Base-by-base conservation (phyloP, 768 basidiomycete species). In the Mycena indigotica region DNA sequence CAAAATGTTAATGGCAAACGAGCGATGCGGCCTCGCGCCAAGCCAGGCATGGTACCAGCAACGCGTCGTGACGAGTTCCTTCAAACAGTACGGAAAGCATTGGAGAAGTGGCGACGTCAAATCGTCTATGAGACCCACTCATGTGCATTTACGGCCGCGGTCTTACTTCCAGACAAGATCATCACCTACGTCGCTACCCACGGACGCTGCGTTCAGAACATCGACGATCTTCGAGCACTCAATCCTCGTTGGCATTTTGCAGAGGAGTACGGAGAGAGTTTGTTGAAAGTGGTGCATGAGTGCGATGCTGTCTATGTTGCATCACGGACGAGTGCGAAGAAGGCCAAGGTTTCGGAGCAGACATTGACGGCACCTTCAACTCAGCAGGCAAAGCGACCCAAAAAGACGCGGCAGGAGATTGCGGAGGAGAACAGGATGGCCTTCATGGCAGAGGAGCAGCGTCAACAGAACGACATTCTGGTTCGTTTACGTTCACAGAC, bases 141-240 rank as follows among this genome's bases (percentile, higher is more conserved):
- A 19, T 51, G 38, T 21, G 44, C 66, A 8, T 57, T 68, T 25
- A 62, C 64, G 4, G 49, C 48, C 21, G 39, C 6, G 0, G 52
- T 49, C 1, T 55, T 71, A 35, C 63, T 75, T 12, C 72, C 72
- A 13, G 72, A 75, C n/a, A n/a, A n/a, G n/a, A 50, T 57, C 12
- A 29, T 65, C 35, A 2, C 52, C 72, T 6, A 68, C 61, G 24
- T 58, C 61, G 13, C 62, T 74, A 17, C 65, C 69, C 4, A 56
- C 64, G 3, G 56, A 53, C n/a, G 35, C 35, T 21, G 16, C 16
- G 6, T 28, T 66, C 35, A 29, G 54, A 26, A 67, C 67, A 28
- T 67, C 39, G 64, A 56, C 1, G 62, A 68, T 38, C 53, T 70
- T n/a, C 10, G 8, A 10, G 24, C 12, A 10, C 32, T 45, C 13